Evolutionary conservation across 139 green algal genomes (phyloP).

Genomic region (Micractinium sp.): DNA sequence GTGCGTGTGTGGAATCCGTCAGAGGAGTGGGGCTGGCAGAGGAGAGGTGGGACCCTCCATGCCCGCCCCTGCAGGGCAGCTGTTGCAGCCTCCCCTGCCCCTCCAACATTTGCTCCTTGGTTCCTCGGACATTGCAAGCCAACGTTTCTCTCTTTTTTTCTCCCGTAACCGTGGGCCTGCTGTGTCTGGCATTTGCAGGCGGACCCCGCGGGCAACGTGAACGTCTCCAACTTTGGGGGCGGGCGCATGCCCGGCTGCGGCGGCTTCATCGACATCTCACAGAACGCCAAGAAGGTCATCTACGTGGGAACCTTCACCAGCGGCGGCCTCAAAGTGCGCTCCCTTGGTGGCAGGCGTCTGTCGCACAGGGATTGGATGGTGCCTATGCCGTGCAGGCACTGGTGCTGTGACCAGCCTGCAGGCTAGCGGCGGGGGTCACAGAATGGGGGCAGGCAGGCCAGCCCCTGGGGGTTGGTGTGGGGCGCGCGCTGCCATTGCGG

Average conservation of each 20-base stretch:
- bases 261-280: constrained; percentile 65
- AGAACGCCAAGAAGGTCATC: constrained; percentile 51
- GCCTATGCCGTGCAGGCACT: too few relatives aligned
- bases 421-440: too few relatives aligned
- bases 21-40: background rate
- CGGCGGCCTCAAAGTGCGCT: constrained; percentile 57
- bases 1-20: too few relatives aligned
- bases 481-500: too few relatives aligned
- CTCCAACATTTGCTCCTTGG: background rate
- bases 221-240: constrained; percentile 56
- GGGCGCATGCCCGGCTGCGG: constrained; percentile 54
- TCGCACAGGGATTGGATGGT: too few relatives aligned
- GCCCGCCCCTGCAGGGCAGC: background rate
- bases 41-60: too few relatives aligned
- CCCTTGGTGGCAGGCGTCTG: too few relatives aligned
- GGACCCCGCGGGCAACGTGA: constrained; percentile 58
- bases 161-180: too few relatives aligned
- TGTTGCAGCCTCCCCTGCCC: background rate
- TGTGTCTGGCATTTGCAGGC: constrained; percentile 46
- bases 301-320: constrained; percentile 61
- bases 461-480: too few relatives aligned
- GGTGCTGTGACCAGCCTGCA: too few relatives aligned
- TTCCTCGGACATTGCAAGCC: too few relatives aligned
- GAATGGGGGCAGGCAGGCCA: too few relatives aligned
- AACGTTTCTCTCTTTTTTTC: background rate